These are phyloP conservation scores for Lachnellula subtilissima DNA, from an alignment of 2,329 filamentous ascomycete species.

Conservation along the genomic window DNA sequence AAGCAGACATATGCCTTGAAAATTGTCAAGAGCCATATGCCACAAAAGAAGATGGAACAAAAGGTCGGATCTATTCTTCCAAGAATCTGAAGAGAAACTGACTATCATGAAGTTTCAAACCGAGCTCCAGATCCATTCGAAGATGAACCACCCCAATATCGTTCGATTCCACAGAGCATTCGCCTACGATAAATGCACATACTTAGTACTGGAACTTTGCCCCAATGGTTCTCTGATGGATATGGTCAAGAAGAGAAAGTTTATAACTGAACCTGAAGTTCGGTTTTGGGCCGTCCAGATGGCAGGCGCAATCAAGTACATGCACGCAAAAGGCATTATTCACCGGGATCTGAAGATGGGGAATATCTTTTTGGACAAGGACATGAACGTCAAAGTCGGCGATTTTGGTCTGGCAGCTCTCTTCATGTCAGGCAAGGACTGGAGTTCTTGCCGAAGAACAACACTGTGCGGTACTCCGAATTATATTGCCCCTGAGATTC, in stretches of 20 bases:
- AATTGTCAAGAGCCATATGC: slow-evolving; percentile 80
- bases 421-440: slow-evolving; percentile 85
- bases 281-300: slow-evolving; percentile 92
- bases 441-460: slow-evolving; percentile 73
- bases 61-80: slow-evolving; percentile 51
- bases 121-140: slow-evolving; percentile 96
- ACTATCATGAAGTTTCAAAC: slow-evolving; percentile 55
- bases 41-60: slow-evolving; percentile 70
- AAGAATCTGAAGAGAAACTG: not conserved
- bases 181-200: slow-evolving; percentile 82
- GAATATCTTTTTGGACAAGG: slow-evolving; percentile 88
- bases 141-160: slow-evolving; percentile 93
- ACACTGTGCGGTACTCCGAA: slow-evolving; percentile 97
- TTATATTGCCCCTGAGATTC: slow-evolving; percentile 94
- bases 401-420: slow-evolving; percentile 94
- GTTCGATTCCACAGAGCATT: slow-evolving; percentile 95
- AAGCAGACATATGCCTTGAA: slow-evolving; percentile 71
- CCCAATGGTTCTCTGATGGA: slow-evolving; percentile 96
- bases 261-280: slow-evolving; percentile 88
- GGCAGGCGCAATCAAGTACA: slow-evolving; percentile 94
- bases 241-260: slow-evolving; percentile 89
- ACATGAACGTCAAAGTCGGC: slow-evolving; percentile 97
- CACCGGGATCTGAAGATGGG: slow-evolving; percentile 97
- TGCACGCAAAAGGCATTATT: slow-evolving; percentile 93
- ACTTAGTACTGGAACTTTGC: slow-evolving; percentile 90